phyloP scores from a whole-genome alignment of 441 rosid genomes.

The Pelargonium australe region DNA sequence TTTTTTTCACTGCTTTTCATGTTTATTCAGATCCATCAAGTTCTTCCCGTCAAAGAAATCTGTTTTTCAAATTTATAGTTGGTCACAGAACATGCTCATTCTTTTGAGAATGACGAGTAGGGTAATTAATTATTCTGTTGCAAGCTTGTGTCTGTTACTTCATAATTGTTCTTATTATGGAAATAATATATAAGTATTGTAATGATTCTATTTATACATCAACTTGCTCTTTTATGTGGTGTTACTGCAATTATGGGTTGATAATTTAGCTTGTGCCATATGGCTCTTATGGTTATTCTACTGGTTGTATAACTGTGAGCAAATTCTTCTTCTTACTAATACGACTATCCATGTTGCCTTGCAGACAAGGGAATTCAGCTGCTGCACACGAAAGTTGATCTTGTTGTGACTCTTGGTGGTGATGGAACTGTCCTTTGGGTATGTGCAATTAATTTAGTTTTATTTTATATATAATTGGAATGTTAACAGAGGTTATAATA shows the following conservation, averaged over 20 bases:
- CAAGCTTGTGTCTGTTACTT: background rate
- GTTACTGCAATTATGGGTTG: background rate
- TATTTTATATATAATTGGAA: conserved; percentile 2
- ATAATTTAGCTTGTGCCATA: background rate
- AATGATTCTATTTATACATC: background rate
- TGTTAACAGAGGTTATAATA: background rate
- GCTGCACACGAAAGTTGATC: conserved; percentile 82
- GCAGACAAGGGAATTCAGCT: conserved; percentile 62
- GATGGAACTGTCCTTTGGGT: conserved; percentile 99
- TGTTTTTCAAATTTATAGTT: background rate
- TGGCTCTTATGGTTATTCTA: background rate
- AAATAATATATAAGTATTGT: no score
- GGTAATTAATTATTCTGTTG: no score
- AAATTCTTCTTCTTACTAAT: background rate
- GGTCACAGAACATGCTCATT: background rate
- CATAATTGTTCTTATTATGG: background rate
- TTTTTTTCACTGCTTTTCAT: background rate
- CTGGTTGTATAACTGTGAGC: background rate
- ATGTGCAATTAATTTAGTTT: conserved; percentile 24
- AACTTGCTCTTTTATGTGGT: background rate
- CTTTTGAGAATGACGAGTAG: background rate
- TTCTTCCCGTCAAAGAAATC: background rate
- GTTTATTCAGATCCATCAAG: background rate
- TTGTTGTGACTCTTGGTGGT: conserved; percentile 95
- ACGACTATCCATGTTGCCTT: conserved; percentile 14